Evolutionary conservation across 371 early-diverging fungal species (phyloP).

Genomic region (Thermomucor indicae-seudaticae): DNA sequence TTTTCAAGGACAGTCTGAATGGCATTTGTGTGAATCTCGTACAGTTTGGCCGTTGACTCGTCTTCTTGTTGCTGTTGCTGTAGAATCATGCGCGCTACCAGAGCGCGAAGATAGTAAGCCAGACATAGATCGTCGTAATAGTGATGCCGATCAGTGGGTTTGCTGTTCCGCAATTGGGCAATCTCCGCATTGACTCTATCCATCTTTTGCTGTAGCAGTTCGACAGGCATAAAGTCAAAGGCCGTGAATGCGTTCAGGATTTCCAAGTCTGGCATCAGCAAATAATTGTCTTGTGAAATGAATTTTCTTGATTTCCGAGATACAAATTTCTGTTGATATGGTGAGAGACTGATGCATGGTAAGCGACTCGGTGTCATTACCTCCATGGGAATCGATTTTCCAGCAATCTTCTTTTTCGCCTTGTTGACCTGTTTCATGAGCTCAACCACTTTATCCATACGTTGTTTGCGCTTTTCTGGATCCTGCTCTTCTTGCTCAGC

Average conservation of each 20-base stretch:
- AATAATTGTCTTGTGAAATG: conserved; percentile 45
- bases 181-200: conserved; percentile 46
- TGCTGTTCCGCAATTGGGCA: conserved; percentile 19
- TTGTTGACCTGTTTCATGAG: conserved; percentile 57
- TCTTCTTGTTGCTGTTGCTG: conserved; percentile 1
- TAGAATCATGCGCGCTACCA: conserved; percentile 15
- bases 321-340: conserved; percentile 59
- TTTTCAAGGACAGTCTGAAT: conserved; percentile 16
- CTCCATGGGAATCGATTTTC: conserved; percentile 75
- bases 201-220: conserved; percentile 34
- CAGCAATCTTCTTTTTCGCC: conserved; percentile 68
- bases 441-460: conserved; percentile 13
- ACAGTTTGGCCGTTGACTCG: background rate
- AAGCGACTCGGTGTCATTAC: conserved; percentile 9
- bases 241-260: conserved; percentile 59
- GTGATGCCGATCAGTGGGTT: conserved; percentile 4
- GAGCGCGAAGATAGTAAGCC: conserved; percentile 50
- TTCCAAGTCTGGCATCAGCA: conserved; percentile 69
- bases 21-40: conserved; percentile 12
- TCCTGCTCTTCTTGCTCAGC: conserved; percentile 4
- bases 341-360: background rate
- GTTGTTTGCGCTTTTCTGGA: conserved; percentile 7
- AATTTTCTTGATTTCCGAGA: conserved; percentile 72
- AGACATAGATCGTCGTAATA: conserved; percentile 69
- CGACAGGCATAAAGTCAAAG: conserved; percentile 54